Conservation (phyloP, 2,329 filamentous ascomycete species). For the Colletotrichum nymphaeae region DNA sequence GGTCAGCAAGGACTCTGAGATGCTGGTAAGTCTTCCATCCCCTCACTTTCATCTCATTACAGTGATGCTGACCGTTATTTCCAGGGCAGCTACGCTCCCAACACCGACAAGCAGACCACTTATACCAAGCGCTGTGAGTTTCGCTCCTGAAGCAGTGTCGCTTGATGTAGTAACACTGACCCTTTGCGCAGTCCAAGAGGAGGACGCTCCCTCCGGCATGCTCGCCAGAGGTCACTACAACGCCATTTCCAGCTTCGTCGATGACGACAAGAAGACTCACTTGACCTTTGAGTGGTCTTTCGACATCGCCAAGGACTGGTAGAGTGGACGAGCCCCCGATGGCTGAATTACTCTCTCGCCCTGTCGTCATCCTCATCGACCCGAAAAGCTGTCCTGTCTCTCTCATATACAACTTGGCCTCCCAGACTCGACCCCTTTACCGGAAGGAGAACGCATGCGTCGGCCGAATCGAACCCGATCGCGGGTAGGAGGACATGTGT, state of each 20-base stretch:
- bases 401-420: background rate
- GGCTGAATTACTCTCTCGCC: background rate
- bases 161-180: constrained; percentile 18
- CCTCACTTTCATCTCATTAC: constrained; percentile 23
- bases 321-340: constrained; percentile 40
- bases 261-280: constrained; percentile 93
- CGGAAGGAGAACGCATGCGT: background rate
- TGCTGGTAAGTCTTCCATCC: constrained; percentile 80
- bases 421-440: background rate
- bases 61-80: constrained; percentile 40
- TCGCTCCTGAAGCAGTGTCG: background rate
- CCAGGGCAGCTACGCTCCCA: constrained; percentile 92
- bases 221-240: constrained; percentile 91
- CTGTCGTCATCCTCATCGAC: background rate
- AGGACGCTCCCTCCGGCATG: constrained; percentile 93
- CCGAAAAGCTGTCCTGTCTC: background rate
- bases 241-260: constrained; percentile 89
- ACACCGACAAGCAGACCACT: constrained; percentile 84
- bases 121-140: constrained; percentile 93
- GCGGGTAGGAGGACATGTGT: background rate
- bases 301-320: constrained; percentile 97
- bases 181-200: constrained; percentile 77
- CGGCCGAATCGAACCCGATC: background rate
- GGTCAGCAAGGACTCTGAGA: constrained; percentile 94
- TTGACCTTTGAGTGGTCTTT: constrained; percentile 96